phyloP scores from a whole-genome alignment of 306 rosid genomes.

The Cicer cuneatum region DNA sequence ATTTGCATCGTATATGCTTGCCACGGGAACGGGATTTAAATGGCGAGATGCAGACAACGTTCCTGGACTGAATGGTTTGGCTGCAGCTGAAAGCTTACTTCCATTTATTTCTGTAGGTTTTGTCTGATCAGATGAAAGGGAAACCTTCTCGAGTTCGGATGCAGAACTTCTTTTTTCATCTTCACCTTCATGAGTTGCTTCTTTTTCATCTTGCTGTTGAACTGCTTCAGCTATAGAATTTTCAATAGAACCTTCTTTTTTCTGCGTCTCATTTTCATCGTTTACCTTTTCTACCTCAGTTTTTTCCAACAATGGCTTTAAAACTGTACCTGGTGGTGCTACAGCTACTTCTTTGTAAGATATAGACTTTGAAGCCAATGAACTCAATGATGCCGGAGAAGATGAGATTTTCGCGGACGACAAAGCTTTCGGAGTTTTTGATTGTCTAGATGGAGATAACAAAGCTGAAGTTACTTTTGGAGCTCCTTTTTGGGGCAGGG shows the following conservation, averaged over 20 bases:
- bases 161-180: constrained; percentile 50
- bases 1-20: constrained; percentile 67
- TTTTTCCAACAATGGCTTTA: constrained; percentile 66
- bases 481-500: constrained; percentile 53
- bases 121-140: constrained; percentile 53
- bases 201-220: constrained; percentile 49
- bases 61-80: constrained; percentile 90
- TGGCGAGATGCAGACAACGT: constrained; percentile 50
- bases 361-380: constrained; percentile 79
- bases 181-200: constrained; percentile 46
- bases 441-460: constrained; percentile 53
- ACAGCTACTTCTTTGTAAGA: constrained; percentile 97
- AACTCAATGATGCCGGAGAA: constrained; percentile 54
- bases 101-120: constrained; percentile 68
- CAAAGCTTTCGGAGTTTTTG: constrained; percentile 58
- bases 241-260: constrained; percentile 52
- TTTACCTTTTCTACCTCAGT: constrained; percentile 51
- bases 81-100: constrained; percentile 94
- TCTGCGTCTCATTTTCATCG: constrained; percentile 52
- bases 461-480: constrained; percentile 48
- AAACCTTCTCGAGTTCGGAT: constrained; percentile 57
- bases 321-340: constrained; percentile 92
- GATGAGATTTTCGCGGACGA: constrained; percentile 52
- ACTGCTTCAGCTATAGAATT: constrained; percentile 47
- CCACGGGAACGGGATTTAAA: constrained; percentile 56